Evolutionary conservation across 2,329 filamentous ascomycete genomes (phyloP), one percentile per base, ranked within the genome.

Genomic region (Phoma sp.): DNA sequence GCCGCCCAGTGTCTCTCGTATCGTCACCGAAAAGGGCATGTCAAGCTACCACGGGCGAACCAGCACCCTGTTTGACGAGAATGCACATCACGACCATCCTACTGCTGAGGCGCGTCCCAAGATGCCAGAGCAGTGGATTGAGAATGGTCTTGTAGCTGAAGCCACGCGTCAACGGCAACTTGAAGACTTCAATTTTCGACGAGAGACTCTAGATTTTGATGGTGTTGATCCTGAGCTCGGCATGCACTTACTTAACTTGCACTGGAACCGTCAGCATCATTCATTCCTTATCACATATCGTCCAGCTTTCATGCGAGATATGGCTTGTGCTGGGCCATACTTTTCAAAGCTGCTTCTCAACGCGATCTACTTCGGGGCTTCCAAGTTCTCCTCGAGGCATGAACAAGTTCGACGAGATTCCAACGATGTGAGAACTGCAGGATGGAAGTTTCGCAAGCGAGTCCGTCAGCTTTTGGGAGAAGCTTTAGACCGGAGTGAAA

Each of bases 271-370:
- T 2, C 81, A 83, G 55, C 81, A 83, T 53, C 77, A 81, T 42
- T 76, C 80, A 4, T 75, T 76, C 50, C 59, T 80, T 1, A 70
- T 83, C 34, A 80, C 78, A 1, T 84, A 85, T 62, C 78, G 83
- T 0, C 79, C 83, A 0, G 78, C 76, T 0, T 83, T 69, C 37
- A 66, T 69, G 65, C 46, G 65, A 10, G 65, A 69, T 21, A 67
- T 85, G 82, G 82, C 81, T 38, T 78, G 78, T 36, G 68, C 74
- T 6, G 84, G 84, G 0, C 81, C 80, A 0, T 84, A 85, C 64
- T 86, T 83, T 58, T 84, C 83, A 0, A 80, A 83, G 40, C 70
- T 83, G 2, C 73, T 86, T 1, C 72, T 86, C 2, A 84, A 85
- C 57, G 82, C 83, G 1, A 80, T 86, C 0, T 77, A 81, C 43